phyloP scores from a whole-genome alignment of 1,284 basidiomycete genomes.

The Ceratobasidium sp. region DNA sequence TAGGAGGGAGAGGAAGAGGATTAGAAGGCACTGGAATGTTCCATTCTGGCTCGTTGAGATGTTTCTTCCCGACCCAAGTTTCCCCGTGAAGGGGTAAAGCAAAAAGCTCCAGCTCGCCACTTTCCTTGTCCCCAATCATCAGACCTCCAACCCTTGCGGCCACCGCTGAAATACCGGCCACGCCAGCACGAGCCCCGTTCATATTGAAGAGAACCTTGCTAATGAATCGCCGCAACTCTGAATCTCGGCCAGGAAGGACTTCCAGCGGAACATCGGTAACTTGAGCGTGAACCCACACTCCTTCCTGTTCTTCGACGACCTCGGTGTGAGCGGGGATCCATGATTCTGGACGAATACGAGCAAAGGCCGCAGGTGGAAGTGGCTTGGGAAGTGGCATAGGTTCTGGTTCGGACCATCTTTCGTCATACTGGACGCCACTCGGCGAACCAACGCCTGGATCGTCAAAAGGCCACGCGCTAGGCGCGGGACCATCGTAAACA shows the following conservation, averaged over 20 bases:
- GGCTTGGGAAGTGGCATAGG: conserved; percentile 29
- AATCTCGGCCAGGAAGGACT: conserved; percentile 19
- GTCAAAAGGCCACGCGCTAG: conserved; percentile 13
- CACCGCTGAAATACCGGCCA: conserved; percentile 23
- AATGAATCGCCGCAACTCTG: conserved; percentile 20
- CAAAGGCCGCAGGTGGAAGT: conserved; percentile 5
- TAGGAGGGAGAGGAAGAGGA: conserved; percentile 3
- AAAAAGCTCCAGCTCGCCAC: conserved; percentile 28
- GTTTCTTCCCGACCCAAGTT: conserved; percentile 26
- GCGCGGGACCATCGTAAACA: conserved; percentile 23
- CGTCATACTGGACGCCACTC: conserved; percentile 13
- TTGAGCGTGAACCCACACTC: conserved; percentile 31
- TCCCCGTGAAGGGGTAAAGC: conserved; percentile 21
- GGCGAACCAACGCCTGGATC: background rate
- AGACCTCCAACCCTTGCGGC: conserved; percentile 21
- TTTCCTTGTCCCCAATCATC: conserved; percentile 4
- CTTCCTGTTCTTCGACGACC: background rate
- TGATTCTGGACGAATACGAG: conserved; percentile 30
- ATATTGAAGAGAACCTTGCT: conserved; percentile 26
- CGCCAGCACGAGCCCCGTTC: conserved; percentile 17
- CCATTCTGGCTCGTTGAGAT: conserved; percentile 24
- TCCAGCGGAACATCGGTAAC: conserved; percentile 24
- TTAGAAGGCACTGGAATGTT: background rate
- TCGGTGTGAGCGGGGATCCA: conserved; percentile 29
- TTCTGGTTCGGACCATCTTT: conserved; percentile 25